Conservation (phyloP, 495 filamentous ascomycete species). For the Penicillium paradoxum region DNA sequence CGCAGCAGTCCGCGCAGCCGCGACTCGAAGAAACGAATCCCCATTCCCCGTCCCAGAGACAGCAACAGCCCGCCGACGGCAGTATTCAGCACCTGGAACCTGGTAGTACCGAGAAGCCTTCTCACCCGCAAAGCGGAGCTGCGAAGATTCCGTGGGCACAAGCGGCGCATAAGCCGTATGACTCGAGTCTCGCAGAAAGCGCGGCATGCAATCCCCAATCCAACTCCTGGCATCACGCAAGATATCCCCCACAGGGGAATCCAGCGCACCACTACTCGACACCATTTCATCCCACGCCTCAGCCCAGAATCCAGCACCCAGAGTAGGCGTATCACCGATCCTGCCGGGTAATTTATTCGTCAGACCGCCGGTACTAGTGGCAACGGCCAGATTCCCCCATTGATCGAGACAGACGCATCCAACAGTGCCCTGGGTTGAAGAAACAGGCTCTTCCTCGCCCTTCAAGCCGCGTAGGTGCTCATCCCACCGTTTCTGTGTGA, state of each 20-base stretch:
- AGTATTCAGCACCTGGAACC: not conserved
- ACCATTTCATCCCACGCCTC: slow-evolving; percentile 63
- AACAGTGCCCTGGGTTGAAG: slow-evolving; percentile 68
- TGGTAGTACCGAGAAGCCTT: slow-evolving; percentile 3
- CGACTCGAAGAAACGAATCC: slow-evolving; percentile 75
- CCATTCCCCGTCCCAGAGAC: slow-evolving; percentile 87
- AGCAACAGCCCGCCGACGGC: slow-evolving; percentile 50
- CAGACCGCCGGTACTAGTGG: slow-evolving; percentile 82
- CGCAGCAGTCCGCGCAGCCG: slow-evolving; percentile 66
- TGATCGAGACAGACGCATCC: slow-evolving; percentile 76
- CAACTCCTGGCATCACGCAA: slow-evolving; percentile 3
- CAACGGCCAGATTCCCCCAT: slow-evolving; percentile 66
- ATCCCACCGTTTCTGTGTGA: slow-evolving; percentile 73
- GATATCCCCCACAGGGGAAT: not conserved
- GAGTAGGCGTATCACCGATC: slow-evolving; percentile 81
- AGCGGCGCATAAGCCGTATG: slow-evolving; percentile 9
- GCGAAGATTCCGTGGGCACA: not conserved
- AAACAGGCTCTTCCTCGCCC: slow-evolving; percentile 29
- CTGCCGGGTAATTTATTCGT: slow-evolving; percentile 85
- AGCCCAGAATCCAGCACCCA: slow-evolving; percentile 88
- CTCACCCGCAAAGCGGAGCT: not conserved
- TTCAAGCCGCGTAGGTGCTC: slow-evolving; percentile 69
- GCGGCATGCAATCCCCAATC: slow-evolving; percentile 51
- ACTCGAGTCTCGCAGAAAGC: slow-evolving; percentile 15
- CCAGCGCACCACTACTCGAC: not conserved